A percentile compares a stretch with the other conserved stretches of the same genome.
Evolutionary conservation across 1,139 yeast genomes (phyloP).

Genomic region (Diutina ranongensis): DNA sequence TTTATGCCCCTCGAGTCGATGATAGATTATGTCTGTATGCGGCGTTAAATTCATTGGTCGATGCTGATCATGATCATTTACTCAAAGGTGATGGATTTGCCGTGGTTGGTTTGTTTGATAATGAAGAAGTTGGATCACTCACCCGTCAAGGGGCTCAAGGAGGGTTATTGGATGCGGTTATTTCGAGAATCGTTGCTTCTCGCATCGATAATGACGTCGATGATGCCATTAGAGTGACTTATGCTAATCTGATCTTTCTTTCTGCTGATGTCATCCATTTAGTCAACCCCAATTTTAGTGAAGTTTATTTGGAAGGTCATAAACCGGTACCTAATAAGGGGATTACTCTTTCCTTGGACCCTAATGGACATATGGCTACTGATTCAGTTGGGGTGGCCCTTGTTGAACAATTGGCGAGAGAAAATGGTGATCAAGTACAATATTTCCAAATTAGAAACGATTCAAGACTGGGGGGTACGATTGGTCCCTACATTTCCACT

Average conservation of each 20-base stretch:
- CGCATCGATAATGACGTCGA: conserved; percentile 8
- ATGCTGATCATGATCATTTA: conserved; percentile 16
- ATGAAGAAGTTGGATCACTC: conserved; percentile 54
- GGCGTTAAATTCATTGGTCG: conserved; percentile 41
- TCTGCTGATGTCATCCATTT: conserved; percentile 63
- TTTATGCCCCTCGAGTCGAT: conserved; percentile 56
- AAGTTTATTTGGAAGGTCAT: conserved; percentile 59
- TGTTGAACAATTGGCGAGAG: conserved; percentile 50
- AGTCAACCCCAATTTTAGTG: conserved; percentile 49
- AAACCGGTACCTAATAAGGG: conserved; percentile 75
- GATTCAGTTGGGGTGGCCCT: conserved; percentile 62
- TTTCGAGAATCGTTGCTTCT: conserved; percentile 10
- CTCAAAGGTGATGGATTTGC: conserved; percentile 27
- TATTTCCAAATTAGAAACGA: conserved; percentile 64
- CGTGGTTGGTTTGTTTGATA: conserved; percentile 43
- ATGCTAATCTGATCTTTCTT: conserved; percentile 44
- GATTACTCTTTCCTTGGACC: conserved; percentile 55
- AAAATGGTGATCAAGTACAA: conserved; percentile 53
- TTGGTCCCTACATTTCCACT: conserved; percentile 59
- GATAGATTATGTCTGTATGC: conserved; percentile 57
- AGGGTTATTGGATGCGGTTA: conserved; percentile 8
- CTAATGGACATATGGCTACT: conserved; percentile 75
- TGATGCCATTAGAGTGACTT: conserved; percentile 10
- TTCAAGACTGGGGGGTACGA: conserved; percentile 67
- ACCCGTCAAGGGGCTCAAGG: conserved; percentile 51